Base-by-base conservation (phyloP, 768 basidiomycete species). In the Asterophora lycoperdoides region DNA sequence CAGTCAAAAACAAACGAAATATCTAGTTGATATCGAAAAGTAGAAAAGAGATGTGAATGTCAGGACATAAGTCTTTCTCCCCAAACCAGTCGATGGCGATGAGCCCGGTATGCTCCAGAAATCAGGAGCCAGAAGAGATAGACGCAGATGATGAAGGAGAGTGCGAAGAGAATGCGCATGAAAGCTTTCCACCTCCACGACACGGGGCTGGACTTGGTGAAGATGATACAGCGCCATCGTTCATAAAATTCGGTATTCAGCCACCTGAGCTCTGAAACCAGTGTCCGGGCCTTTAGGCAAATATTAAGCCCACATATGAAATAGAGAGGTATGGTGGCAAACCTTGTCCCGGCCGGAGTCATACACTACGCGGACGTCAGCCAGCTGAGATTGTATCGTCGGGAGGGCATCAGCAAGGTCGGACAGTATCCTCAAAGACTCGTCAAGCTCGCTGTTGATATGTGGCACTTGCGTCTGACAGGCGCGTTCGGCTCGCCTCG, bases 221-320 rank as follows among this genome's bases (percentile, higher is more conserved):
- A 89, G 57, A 89, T 81, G 66, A 81, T 84, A 18, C 75, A 65
- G 36, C 85, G 77, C 79, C 84, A 85, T 10, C 87, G 83, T 61
- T 84, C 81, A 48, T 85, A 84, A 62, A 86, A 82, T 41, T 85
- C 83, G 0, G 83, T 89, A 61, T 89, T 88, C 18, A 89, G 72
- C 87, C 87, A 90, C 45, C 73, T 73, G 37, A 90, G 69, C 46
- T 83, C 82, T 2, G 64, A 63, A n/a, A 83, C 79, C 14, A 90
- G 78, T 5, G 72, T 65, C 56, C 77, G 73, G 8, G 88, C 88
- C 87, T 89, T 54, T 14, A 47, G 28, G 14, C 29, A 28, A 23
- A 52, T 33, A 48, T 35, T 23, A 30, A 47, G 43, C 43, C 41
- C 26, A 29, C 41, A 46, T 41, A 19, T 51, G 36, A 35, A 34